Base-by-base conservation (phyloP, 2,329 filamentous ascomycete genomes). In the Mariannaea sp. region DNA sequence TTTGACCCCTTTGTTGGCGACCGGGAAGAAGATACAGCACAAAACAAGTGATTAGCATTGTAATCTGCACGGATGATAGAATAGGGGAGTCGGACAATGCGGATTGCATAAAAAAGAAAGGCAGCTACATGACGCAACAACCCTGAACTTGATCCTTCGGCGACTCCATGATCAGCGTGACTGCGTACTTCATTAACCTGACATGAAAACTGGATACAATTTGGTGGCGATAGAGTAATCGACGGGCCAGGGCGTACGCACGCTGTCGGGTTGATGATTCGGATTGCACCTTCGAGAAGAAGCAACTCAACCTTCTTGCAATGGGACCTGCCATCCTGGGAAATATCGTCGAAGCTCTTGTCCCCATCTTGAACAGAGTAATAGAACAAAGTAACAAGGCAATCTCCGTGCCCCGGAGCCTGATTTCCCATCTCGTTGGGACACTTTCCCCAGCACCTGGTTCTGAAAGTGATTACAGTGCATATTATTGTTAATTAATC, bases 211-310 rank as follows among this genome's bases (percentile, higher is more conserved):
- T 19, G 46, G 48, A 24, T 39, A 19, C 48, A 51, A 39, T 27
- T 39, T n/a, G 33, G 41, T 48, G 53, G 55, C 50, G 61, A 50
- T 5, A 57, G 53, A 60, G 55, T 44, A 63, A 66, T 66, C 64
- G 61, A 65, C 64, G 55, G n/a, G 45, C 61, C 53, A 65, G 63
- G 59, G 64, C 60, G 19, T n/a, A n/a, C 52, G 63, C 60, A 33
- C 47, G 55, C 49, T 47, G 42, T 53, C 63, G 62, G n/a, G 61
- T 58, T 53, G 49, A 36, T 40, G 47, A 38, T 30, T 43, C 30
- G 59, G 63, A 57, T 63, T 52, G 39, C 57, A 62, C 45, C 57
- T 65, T 65, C 62, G 55, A 60, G 62, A 65, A 65, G 56, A 43
- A 29, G 44, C 42, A 55, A 6, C 40, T 42, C 52, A 53, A 52